Conservation (phyloP, 345 rosid genomes). For the Anacardium occidentale region DNA sequence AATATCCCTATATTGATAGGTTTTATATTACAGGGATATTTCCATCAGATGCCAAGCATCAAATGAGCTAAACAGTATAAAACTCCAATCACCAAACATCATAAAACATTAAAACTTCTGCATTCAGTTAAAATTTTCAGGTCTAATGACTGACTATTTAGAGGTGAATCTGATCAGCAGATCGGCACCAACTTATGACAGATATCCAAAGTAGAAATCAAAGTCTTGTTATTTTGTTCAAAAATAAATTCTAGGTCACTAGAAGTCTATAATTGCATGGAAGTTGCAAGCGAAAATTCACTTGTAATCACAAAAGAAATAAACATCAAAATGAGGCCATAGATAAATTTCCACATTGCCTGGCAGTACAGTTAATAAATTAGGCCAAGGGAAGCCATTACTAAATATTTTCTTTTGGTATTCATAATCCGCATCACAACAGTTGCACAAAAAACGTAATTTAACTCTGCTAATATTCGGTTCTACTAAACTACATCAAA, state of each 20-base stretch:
- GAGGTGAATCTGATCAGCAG: not conserved
- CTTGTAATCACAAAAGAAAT: not conserved
- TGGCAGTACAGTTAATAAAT: not conserved
- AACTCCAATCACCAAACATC: not conserved
- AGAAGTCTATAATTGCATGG: not conserved
- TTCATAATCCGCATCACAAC: not conserved
- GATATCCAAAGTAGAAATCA: not conserved
- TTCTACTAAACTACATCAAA: not conserved
- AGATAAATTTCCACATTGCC: conserved; percentile 2
- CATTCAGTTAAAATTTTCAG: not conserved
- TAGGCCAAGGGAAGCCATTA: not conserved
- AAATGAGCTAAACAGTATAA: not conserved
- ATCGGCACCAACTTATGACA: not conserved
- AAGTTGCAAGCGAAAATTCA: not conserved
- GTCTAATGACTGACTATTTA: not conserved
- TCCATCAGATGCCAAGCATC: not conserved
- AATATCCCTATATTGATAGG: not conserved
- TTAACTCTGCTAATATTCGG: not conserved
- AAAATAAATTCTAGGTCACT: not conserved
- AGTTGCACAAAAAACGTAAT: not conserved
- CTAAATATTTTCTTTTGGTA: not conserved
- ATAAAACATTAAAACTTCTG: not conserved
- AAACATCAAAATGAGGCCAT: not conserved
- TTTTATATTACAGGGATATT: not conserved
- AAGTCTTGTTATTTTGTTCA: not conserved